Evolutionary conservation across 1,139 yeast genomes (phyloP).

Genomic region (Yamadazyma oceani): DNA sequence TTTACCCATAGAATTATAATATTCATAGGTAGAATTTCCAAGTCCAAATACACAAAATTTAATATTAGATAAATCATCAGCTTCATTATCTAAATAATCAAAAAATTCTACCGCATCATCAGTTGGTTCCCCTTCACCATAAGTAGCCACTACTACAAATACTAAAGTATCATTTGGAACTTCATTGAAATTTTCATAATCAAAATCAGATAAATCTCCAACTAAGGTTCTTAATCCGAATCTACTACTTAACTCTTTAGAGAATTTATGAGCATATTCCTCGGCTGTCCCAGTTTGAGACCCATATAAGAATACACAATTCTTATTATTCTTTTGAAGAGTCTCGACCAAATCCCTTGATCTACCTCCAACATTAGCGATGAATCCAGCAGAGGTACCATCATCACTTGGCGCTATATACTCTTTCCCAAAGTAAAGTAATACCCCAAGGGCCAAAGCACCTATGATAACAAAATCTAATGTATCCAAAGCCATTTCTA

Average conservation of each 20-base stretch:
- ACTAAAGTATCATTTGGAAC: conserved; percentile 53
- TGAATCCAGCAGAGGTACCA: conserved; percentile 41
- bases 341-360: conserved; percentile 67
- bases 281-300: conserved; percentile 99
- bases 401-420: conserved; percentile 41
- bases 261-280: conserved; percentile 87
- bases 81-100: conserved; percentile 58
- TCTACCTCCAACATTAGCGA: conserved; percentile 34
- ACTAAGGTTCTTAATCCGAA: conserved; percentile 83
- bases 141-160: conserved; percentile 83
- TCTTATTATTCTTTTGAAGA: conserved; percentile 63
- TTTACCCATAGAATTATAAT: conserved; percentile 81
- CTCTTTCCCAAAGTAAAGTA: conserved; percentile 68
- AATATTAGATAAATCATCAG: conserved; percentile 61
- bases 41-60: conserved; percentile 80
- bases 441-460: conserved; percentile 61
- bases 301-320: conserved; percentile 82
- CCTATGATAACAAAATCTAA: conserved; percentile 71
- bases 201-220: conserved; percentile 84
- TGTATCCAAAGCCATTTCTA: conserved; percentile 54
- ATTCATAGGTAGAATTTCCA: conserved; percentile 92
- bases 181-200: conserved; percentile 70
- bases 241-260: conserved; percentile 82
- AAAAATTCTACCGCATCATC: conserved; percentile 83
- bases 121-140: conserved; percentile 98